phyloP scores from a whole-genome alignment of 2,329 filamentous ascomycete genomes.

The Cercospora beticola region DNA sequence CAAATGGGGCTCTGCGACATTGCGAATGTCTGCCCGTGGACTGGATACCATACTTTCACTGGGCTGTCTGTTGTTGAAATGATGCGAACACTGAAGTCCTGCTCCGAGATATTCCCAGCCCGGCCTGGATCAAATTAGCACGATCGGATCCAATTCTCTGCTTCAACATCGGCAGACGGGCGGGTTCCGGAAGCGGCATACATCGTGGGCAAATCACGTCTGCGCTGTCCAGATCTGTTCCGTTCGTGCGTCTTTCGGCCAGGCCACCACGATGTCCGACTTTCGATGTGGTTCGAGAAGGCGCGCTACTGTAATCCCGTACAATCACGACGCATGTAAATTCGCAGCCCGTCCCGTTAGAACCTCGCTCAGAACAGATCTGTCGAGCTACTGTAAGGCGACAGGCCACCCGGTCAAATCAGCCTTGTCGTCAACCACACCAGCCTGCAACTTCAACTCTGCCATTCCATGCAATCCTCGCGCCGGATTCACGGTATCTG shows the following conservation, averaged over 20 bases:
- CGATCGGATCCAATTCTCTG: not conserved
- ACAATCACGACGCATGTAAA: not conserved
- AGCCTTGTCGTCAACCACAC: not conserved
- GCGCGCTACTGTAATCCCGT: not conserved
- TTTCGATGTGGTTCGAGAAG: not conserved
- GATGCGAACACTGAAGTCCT: not conserved
- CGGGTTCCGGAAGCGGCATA: conserved; percentile 1
- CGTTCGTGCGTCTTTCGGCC: not conserved
- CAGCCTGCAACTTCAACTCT: not conserved
- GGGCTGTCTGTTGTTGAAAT: not conserved
- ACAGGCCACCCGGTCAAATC: not conserved
- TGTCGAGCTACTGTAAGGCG: not conserved
- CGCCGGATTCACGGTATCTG: not conserved
- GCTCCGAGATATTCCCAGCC: conserved; percentile 6
- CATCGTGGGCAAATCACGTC: not conserved
- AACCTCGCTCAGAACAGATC: not conserved
- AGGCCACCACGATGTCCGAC: not conserved
- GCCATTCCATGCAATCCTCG: not conserved
- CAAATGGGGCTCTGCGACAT: not conserved
- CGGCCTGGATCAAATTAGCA: not conserved
- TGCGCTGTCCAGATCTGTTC: not conserved
- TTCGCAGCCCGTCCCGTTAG: not conserved
- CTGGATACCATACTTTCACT: conserved; percentile 6
- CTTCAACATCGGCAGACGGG: conserved; percentile 8
- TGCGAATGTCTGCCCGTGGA: not conserved